Base-by-base conservation (phyloP, 768 basidiomycete genomes). In the Rhodotorula paludigena region DNA sequence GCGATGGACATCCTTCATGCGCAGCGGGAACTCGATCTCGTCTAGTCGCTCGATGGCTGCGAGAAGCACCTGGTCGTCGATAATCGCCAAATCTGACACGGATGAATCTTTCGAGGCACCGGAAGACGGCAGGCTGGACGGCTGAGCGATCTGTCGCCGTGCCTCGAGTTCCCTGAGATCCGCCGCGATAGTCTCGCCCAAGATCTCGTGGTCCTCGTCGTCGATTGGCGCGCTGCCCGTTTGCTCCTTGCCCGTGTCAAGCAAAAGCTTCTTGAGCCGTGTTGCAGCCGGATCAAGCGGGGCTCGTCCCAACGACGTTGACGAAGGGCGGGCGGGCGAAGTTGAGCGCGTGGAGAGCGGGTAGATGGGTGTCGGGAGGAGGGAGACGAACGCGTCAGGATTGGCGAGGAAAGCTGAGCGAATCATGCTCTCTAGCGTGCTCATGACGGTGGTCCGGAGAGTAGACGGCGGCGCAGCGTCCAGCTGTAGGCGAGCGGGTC, bases 361-460 rank as follows among this genome's bases (percentile, higher is more conserved):
- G 35, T 60, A 68, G 60, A 65, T 36, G 11, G 66, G 63, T 14
- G 32, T 28, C 3, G 71, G 66, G n/a, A 62, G 60, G 36, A 72
- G 60, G 6, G 71, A 48, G 44, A 51, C 56, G 60, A 72, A 72
- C 7, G 71, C 63, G 41, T 72, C 71, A 25, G 71, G 71, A 3
- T 58, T 57, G 32, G 66, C 55, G 60, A 65, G 59, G 56, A 72
- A 72, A 32, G 60, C 55, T 1, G 66, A 68, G n/a, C 63, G 63
- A 28, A 72, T 36, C 33, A 72, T 55, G 8, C 59, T 42, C 2
- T 44, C 28, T 30, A 70, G 51, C 11, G 64, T 54, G 0, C 8
- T 5, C 11, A 2, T 21, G 44, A 65, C 33, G 44, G 38, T 20
- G 21, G 32, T 3, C 21, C 38, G 51, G 23, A 66, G 60, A 4